Base-by-base conservation (phyloP, 768 basidiomycete genomes). In the Tremella mesenterica region DNA sequence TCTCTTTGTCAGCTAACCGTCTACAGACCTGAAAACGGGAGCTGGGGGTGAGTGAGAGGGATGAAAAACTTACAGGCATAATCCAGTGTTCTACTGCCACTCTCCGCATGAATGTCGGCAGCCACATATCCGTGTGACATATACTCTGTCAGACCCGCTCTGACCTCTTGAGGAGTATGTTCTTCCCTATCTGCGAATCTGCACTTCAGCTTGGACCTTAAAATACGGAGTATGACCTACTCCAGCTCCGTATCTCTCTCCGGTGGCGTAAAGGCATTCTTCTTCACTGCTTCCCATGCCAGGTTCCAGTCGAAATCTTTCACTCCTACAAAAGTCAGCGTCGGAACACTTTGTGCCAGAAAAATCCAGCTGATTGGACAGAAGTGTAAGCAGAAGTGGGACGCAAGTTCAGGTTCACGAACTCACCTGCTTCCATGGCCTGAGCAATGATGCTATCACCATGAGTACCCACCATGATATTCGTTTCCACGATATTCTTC, bases 401-500 rank as follows among this genome's bases (percentile, higher is more conserved):
- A n/a, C 38, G 38, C 4, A 41, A 16, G 23, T 23, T 4, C 38
- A 20, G 26, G 10, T 9, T 6, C 44, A 13, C 10, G 2, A 2
- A 56, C 60, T 44, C n/a, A 63, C 61, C 63, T 4, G 61, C 61
- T 16, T 53, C 33, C 57, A 65, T 62, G 1, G 61, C 64, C 39
- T 65, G 64, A 14, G 64, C 61, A 31, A 65, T 60, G 21, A 65
- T 45, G 21, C 44, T 36, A 48, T 61, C 62, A 6, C 85, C 85
- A 59, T 90, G 85, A 0, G 85, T 88, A 9, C 78, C 84, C 14
- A 88, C 81, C 86, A 89, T 89, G 60, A 88, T 87, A 60, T 86
- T 89, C 1, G 86, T 88, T 65, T 89, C 82, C 23, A 85, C 80
- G 13, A 88, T 79, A 56, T 88, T 88, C 74, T 88, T 88, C 87